Base-by-base conservation (phyloP, 495 filamentous ascomycete genomes). In the Penicillium silybi region DNA sequence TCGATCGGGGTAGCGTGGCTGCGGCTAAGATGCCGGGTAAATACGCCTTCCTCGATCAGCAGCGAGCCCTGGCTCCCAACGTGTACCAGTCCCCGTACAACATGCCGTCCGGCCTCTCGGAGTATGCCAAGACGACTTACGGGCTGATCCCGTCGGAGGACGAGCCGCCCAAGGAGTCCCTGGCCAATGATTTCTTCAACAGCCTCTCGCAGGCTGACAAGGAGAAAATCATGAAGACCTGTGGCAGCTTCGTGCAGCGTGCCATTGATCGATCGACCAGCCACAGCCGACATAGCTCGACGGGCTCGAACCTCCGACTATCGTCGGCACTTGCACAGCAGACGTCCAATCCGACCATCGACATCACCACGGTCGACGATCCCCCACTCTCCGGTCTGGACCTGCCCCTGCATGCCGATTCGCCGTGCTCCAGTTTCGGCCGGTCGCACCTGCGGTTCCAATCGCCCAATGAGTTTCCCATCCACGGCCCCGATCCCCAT, bases 21-120 rank as follows among this genome's bases (percentile, higher is more conserved):
- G 58, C 66, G 17, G 62, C 69, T 15, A 69, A 68, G 50, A 50
- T 75, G 59, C 66, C 73, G 11, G 68, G 71, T 34, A 69, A 68
- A 57, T 77, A 72, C 48, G 72, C 73, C 43, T 77, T 69, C 51
- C 62, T 77, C 27, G 71, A 74, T 44, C 71, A 69, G 48, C 73
- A 77, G 50, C 67, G 68, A 40, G 66, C 69, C 44, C 56, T 68
- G 54, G 64, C 63, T 26, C 73, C 73, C 59, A 65, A 67, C 51
- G 71, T 75, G 18, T 77, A 77, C 47, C 72, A 68, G 55, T 77
- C 73, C n/a, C 73, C 73, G 13, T 77, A 77, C 53, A 68, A 77
- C 53, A 73, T 73, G 65, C 73, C 73, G 25, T 74, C 70, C 13
- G 73, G 73, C 1, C 68, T 77, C 26, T 73, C 71, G 4, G 69